These are phyloP conservation scores for Friedmanniomyces endolithicus DNA, from an alignment of 495 filamentous ascomycete species.

Conservation along the genomic window DNA sequence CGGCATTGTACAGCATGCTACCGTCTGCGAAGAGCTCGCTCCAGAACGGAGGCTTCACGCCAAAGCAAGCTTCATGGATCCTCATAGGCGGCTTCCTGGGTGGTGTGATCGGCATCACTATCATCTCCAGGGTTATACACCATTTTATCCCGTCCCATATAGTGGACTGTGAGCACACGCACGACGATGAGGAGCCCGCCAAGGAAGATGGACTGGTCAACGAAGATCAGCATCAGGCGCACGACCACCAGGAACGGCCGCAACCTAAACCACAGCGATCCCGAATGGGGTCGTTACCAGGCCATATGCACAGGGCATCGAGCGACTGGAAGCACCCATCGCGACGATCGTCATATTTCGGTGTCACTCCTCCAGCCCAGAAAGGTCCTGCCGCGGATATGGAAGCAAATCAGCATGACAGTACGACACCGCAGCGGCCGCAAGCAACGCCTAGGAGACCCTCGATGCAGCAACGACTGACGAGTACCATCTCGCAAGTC, in stretches of 20 bases:
- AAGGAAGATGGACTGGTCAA: slow-evolving; percentile 6
- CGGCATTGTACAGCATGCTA: slow-evolving; percentile 86
- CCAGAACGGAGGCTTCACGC: slow-evolving; percentile 48
- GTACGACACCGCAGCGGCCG: background rate
- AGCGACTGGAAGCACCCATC: background rate
- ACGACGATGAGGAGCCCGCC: slow-evolving; percentile 40
- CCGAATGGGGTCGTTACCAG: slow-evolving; percentile 10
- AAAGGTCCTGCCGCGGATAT: background rate
- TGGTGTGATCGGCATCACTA: slow-evolving; percentile 73
- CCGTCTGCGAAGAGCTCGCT: slow-evolving; percentile 72
- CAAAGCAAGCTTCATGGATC: slow-evolving; percentile 53
- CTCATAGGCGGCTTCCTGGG: slow-evolving; percentile 66
- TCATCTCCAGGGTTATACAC: slow-evolving; percentile 69
- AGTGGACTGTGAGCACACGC: slow-evolving; percentile 81
- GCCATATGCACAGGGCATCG: background rate
- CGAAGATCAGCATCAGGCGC: slow-evolving; percentile 17
- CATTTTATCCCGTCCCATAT: slow-evolving; percentile 80
- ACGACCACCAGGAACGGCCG: slow-evolving; percentile 4
- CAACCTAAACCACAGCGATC: background rate
- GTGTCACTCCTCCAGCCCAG: background rate
- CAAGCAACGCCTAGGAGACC: slow-evolving; percentile 18
- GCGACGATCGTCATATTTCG: slow-evolving; percentile 8
- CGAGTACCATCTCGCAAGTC: slow-evolving; percentile 47
- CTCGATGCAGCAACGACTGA: slow-evolving; percentile 33
- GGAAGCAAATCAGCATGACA: background rate